Percentiles rank a stretch among this genome's conserved stretches.
Conservation (phyloP, 2,329 filamentous ascomycete genomes). For the Talaromyces rugulosus region DNA sequence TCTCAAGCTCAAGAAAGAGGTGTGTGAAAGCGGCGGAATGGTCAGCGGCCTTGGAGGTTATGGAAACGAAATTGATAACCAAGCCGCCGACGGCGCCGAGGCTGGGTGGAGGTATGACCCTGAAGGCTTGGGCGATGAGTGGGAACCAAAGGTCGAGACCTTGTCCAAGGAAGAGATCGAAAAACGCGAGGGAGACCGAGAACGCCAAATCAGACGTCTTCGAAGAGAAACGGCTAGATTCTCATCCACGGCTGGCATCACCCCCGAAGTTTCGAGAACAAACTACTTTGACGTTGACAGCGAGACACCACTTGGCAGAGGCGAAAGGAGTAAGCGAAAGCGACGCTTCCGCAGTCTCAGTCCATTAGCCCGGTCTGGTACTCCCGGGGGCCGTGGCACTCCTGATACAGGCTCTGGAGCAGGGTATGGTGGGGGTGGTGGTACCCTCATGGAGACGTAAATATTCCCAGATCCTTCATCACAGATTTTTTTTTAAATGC, state of each 20-base stretch:
- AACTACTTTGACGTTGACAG: conserved; percentile 58
- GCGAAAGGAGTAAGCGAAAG: conserved; percentile 94
- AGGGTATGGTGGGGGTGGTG: conserved; percentile 64
- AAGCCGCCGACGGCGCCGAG: conserved; percentile 74
- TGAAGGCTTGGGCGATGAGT: conserved; percentile 78
- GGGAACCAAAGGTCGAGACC: conserved; percentile 76
- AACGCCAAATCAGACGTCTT: conserved; percentile 81
- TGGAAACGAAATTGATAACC: conserved; percentile 75
- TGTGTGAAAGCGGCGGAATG: conserved; percentile 84
- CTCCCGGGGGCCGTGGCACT: conserved; percentile 69
- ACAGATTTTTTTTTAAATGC: background rate
- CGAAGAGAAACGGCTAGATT: conserved; percentile 89
- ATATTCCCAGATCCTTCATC: background rate
- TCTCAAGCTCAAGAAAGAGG: conserved; percentile 88
- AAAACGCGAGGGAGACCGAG: conserved; percentile 89
- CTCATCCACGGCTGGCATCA: conserved; percentile 77
- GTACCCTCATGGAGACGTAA: conserved; percentile 62
- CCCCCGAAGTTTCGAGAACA: conserved; percentile 65
- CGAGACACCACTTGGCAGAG: conserved; percentile 83
- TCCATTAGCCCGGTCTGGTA: conserved; percentile 65
- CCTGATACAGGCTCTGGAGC: conserved; percentile 62
- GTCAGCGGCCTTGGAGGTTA: conserved; percentile 68
- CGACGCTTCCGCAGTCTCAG: conserved; percentile 83
- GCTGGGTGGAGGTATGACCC: conserved; percentile 96
- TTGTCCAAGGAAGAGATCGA: conserved; percentile 96